Evolutionary conservation across 768 basidiomycete species (phyloP), one percentile per base, ranked within the genome.

Genomic region (Hirschioporus abietinus): DNA sequence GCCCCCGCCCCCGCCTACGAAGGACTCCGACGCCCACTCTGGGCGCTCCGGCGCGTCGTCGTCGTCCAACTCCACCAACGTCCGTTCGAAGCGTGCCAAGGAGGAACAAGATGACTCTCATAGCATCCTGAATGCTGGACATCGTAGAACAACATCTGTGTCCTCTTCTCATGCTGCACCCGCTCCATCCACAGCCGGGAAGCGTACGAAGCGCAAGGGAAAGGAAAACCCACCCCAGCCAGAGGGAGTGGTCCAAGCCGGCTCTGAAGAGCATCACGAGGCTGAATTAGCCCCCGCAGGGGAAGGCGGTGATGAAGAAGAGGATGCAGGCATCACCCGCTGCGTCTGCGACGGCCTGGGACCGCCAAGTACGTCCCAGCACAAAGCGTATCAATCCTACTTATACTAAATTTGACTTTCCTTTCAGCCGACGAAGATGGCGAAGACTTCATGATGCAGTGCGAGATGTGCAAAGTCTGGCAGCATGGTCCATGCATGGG

Each of bases 401-500:
- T 26, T 25, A 61, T 60, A 64, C 64, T 65, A 62, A 57, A 30
- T 63, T 65, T 59, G 63, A 69, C 60, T 67, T 67, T 65, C 67
- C 64, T 69, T 66, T 68, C 74, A 78, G 78, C 78, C 82, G 90
- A 91, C 76, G 85, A 86, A 64, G 88, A 90, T 74, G 93, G 92
- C 64, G 80, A 79, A 59, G 95, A 94, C 76, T 93, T 96, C 80
- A 97, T 98, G 93, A 94, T 98, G 63, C 92, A 95, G 76, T 99
- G 96, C 79, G 96, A 99, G 79, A 89, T 83, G 59, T 99, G 96
- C 81, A 92, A 95, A 73, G 93, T 93, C 65, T 99, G 96, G 96
- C 96, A 99, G 78, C 96, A 99, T 75, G 95, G 95, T 2, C 83
- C 89, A 10, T 99, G 97, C 79, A 94, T 99, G 88, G 96, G 95